phyloP scores from a whole-genome alignment of 2,329 filamentous ascomycete genomes.

The Chaetomium strumarium region DNA sequence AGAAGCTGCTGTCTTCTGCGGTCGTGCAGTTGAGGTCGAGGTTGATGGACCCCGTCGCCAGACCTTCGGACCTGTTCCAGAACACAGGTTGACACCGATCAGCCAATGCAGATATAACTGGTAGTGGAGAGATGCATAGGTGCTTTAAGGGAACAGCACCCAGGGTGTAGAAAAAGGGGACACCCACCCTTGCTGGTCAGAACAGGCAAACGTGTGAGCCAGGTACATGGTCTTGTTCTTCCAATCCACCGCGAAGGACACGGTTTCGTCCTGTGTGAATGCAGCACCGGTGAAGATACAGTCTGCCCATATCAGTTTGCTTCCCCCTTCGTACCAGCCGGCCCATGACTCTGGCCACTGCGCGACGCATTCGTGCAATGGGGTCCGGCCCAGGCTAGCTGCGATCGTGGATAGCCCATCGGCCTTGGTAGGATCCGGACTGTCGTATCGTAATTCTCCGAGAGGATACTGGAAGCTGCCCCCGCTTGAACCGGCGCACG shows the following conservation, averaged over 20 bases:
- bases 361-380: constrained; percentile 33
- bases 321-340: constrained; percentile 28
- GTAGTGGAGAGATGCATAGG: not conserved
- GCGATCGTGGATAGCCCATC: constrained; percentile 27
- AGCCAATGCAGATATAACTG: not conserved
- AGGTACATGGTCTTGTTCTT: constrained; percentile 30
- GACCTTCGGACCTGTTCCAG: constrained; percentile 15
- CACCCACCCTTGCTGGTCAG: constrained; percentile 23
- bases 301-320: constrained; percentile 32
- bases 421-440: constrained; percentile 22
- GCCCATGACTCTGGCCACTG: constrained; percentile 32
- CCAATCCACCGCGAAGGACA: constrained; percentile 33
- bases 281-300: constrained; percentile 34
- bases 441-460: constrained; percentile 29
- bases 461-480: constrained; percentile 26
- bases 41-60: constrained; percentile 28
- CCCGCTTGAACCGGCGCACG: constrained; percentile 17
- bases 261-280: constrained; percentile 27
- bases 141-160: too few species aligned
- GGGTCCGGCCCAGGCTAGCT: constrained; percentile 23
- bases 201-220: constrained; percentile 32
- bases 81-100: not conserved
- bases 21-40: constrained; percentile 29
- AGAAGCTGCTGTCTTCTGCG: constrained; percentile 22
- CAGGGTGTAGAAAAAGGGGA: not conserved